Conservation (phyloP, 2,329 filamentous ascomycete species). For the Neonectria ditissima region DNA sequence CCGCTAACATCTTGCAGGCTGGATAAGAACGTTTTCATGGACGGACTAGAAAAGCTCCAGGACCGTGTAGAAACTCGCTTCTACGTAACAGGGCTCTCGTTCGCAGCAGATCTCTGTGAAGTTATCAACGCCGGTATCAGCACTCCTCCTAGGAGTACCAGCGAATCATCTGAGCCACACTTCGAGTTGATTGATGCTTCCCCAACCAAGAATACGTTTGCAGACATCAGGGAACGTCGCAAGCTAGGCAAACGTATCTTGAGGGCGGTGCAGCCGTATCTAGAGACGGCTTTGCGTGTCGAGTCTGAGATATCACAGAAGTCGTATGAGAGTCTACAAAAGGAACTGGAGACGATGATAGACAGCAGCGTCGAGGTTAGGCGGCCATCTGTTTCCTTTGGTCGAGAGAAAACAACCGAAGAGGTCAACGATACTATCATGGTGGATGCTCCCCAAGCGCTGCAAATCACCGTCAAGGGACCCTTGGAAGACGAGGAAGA, state of each 20-base stretch:
- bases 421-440: constrained; percentile 62
- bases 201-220: constrained; percentile 63
- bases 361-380: constrained; percentile 73
- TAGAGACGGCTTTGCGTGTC: constrained; percentile 81
- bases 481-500: constrained; percentile 44
- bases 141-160: constrained; percentile 48
- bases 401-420: constrained; percentile 54
- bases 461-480: constrained; percentile 60
- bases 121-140: constrained; percentile 66
- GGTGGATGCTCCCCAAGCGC: constrained; percentile 59
- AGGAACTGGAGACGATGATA: constrained; percentile 79
- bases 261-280: constrained; percentile 80
- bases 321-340: constrained; percentile 75
- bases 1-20: constrained; percentile 64
- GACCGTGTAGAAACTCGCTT: constrained; percentile 65
- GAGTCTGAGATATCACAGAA: constrained; percentile 85
- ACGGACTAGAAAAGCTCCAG: constrained; percentile 63
- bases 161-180: constrained; percentile 43
- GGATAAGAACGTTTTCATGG: constrained; percentile 71
- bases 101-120: constrained; percentile 68
- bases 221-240: constrained; percentile 83
- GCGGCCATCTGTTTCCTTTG: constrained; percentile 53
- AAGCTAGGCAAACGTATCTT: constrained; percentile 91
- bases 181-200: constrained; percentile 59
- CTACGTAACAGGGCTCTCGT: constrained; percentile 69